A percentile compares a stretch with the other conserved stretches of the same genome.
These are phyloP conservation scores for Metschnikowia vanudenii DNA, from an alignment of 805 yeast species.

Conservation along the genomic window DNA sequence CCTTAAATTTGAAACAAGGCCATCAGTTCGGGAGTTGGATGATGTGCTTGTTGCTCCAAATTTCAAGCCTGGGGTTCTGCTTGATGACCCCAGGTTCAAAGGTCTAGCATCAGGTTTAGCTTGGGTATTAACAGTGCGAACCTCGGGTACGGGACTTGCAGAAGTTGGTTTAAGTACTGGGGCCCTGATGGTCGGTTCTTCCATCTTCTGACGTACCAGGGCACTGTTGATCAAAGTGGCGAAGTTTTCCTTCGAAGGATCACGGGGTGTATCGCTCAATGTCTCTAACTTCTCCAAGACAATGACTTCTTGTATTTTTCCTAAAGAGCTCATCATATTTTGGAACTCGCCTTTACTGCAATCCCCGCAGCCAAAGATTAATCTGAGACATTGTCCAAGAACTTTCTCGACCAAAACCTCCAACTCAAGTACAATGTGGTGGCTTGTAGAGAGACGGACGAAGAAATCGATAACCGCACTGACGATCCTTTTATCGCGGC, in stretches of 20 bases:
- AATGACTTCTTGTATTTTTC: slow-evolving; percentile 10
- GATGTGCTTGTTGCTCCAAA: slow-evolving; percentile 13
- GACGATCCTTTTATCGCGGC: slow-evolving; percentile 68
- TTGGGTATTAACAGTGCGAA: neutral
- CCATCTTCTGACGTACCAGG: slow-evolving; percentile 23
- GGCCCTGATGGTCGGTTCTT: slow-evolving; percentile 24
- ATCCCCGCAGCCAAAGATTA: slow-evolving; percentile 40
- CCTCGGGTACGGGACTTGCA: slow-evolving; percentile 1
- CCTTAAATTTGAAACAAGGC: slow-evolving; percentile 1
- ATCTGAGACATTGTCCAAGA: slow-evolving; percentile 20
- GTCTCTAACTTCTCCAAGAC: slow-evolving; percentile 11
- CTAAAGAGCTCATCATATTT: slow-evolving; percentile 22
- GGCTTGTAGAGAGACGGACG: slow-evolving; percentile 48
- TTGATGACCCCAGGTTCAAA: slow-evolving; percentile 10
- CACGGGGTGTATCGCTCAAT: slow-evolving; percentile 3
- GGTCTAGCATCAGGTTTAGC: slow-evolving; percentile 7
- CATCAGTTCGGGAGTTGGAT: neutral
- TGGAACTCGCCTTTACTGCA: slow-evolving; percentile 36
- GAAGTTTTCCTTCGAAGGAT: slow-evolving; percentile 20
- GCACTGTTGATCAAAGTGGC: slow-evolving; percentile 33
- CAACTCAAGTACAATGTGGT: slow-evolving; percentile 16
- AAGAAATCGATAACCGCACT: slow-evolving; percentile 51
- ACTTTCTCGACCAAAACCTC: slow-evolving; percentile 17
- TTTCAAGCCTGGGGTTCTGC: slow-evolving; percentile 4
- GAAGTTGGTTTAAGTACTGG: slow-evolving; percentile 19